Conservation (phyloP, 164 flowering plant genomes). For the Macadamia tetraphylla region DNA sequence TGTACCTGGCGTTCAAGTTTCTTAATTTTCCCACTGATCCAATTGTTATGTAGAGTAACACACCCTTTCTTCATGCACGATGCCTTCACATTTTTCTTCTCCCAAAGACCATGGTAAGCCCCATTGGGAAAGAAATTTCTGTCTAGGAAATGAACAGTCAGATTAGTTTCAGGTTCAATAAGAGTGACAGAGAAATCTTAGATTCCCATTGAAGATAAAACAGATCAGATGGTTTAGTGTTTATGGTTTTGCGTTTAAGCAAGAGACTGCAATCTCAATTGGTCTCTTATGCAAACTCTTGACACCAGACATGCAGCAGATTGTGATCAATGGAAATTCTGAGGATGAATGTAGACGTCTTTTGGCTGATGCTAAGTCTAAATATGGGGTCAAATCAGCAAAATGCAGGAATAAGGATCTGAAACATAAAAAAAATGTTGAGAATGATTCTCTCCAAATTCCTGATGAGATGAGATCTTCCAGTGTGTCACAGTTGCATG, state of each 20-base stretch:
- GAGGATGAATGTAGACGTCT: slow-evolving; percentile 73
- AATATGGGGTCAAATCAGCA: slow-evolving; percentile 44
- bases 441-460: slow-evolving; percentile 33
- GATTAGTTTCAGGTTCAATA: slow-evolving; percentile 71
- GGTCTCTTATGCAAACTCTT: slow-evolving; percentile 84
- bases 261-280: slow-evolving; percentile 93
- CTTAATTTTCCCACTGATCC: slow-evolving; percentile 80
- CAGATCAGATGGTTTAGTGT: too few species aligned
- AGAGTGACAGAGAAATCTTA: too few species aligned
- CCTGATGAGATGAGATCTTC: slow-evolving; percentile 27
- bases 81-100: slow-evolving; percentile 40
- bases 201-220: too few species aligned
- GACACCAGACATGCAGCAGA: slow-evolving; percentile 70
- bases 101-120: slow-evolving; percentile 77
- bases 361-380: slow-evolving; percentile 57
- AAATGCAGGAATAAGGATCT: slow-evolving; percentile 20
- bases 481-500: slow-evolving; percentile 16
- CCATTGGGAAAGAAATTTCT: slow-evolving; percentile 90
- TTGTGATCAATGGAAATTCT: slow-evolving; percentile 72
- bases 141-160: slow-evolving; percentile 71
- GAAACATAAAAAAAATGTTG: slow-evolving; percentile 27
- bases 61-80: slow-evolving; percentile 64
- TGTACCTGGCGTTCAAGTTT: slow-evolving; percentile 72
- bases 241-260: slow-evolving; percentile 30
- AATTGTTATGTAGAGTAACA: slow-evolving; percentile 76